Evolutionary conservation across 2,329 filamentous ascomycete genomes (phyloP).

Genomic region (Ascochyta pisi): DNA sequence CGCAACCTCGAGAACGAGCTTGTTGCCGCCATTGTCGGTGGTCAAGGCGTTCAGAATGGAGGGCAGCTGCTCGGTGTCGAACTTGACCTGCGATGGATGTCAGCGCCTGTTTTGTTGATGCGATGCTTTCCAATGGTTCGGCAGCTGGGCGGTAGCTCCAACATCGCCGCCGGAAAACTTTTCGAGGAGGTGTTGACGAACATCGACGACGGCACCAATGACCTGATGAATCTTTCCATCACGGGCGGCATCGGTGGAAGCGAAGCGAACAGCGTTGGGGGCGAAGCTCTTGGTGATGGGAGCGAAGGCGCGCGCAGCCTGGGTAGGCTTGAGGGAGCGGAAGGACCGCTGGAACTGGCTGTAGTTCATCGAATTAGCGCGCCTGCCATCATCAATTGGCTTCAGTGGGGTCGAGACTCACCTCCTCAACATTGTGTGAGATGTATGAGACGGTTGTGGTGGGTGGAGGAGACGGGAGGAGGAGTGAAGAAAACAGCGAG

Average conservation of each 20-base stretch:
- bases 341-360: conserved; percentile 35
- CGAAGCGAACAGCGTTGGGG: conserved; percentile 67
- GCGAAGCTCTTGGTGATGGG: conserved; percentile 64
- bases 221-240: conserved; percentile 77
- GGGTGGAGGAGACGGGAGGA: conserved; percentile 39
- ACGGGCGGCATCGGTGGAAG: conserved; percentile 63
- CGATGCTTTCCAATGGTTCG: conserved; percentile 35
- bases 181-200: conserved; percentile 60
- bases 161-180: conserved; percentile 38
- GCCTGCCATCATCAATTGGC: conserved; percentile 49
- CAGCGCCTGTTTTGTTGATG: conserved; percentile 39
- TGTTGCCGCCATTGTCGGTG: conserved; percentile 89
- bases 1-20: conserved; percentile 94
- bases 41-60: conserved; percentile 96
- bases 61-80: conserved; percentile 91
- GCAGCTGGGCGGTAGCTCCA: conserved; percentile 4
- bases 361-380: conserved; percentile 53
- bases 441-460: conserved; percentile 50
- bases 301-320: conserved; percentile 59
- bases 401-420: conserved; percentile 47
- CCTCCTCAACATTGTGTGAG: conserved; percentile 68
- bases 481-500: conserved; percentile 18
- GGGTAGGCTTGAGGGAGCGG: conserved; percentile 59
- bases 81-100: conserved; percentile 76
- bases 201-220: conserved; percentile 97